Percentiles rank a stretch among this genome's conserved stretches.
Evolutionary conservation across 306 rosid species (phyloP).

Genomic region (Heteromeles arbutifolia): DNA sequence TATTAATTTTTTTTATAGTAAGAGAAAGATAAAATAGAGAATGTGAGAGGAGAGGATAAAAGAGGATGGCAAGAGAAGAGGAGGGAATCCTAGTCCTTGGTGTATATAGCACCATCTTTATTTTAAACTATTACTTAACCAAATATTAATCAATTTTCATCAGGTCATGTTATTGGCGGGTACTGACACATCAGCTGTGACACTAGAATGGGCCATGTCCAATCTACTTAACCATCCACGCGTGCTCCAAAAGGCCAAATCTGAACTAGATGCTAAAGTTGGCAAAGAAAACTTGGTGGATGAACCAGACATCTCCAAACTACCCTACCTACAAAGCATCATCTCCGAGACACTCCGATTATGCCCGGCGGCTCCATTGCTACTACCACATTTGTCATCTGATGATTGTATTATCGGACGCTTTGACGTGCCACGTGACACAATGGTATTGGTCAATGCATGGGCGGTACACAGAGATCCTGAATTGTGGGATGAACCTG

Average conservation of each 20-base stretch:
- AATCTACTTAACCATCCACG: constrained; percentile 35
- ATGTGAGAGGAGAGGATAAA: no score
- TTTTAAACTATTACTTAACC: not conserved
- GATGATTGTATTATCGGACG: constrained; percentile 29
- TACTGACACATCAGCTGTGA: constrained; percentile 43
- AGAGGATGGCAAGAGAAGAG: no score
- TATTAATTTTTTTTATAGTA: no score
- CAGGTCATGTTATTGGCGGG: constrained; percentile 36
- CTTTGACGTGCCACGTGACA: constrained; percentile 27
- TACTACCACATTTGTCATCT: constrained; percentile 33
- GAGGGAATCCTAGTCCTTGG: no score
- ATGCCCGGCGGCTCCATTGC: constrained; percentile 28
- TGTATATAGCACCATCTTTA: no score
- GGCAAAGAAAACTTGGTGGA: constrained; percentile 30
- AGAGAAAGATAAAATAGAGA: no score
- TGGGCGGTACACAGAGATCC: constrained; percentile 27
- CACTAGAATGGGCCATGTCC: constrained; percentile 48
- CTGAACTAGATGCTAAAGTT: constrained; percentile 27
- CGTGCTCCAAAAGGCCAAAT: constrained; percentile 29
- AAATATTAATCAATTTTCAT: not conserved
- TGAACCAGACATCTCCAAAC: constrained; percentile 31
- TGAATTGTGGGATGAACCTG: constrained; percentile 9
- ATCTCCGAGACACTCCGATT: constrained; percentile 34
- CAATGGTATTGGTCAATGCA: constrained; percentile 14
- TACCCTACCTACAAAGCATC: constrained; percentile 32